Percentiles rank a stretch among this genome's conserved stretches.
phyloP scores from a whole-genome alignment of 2,329 filamentous ascomycete genomes.

The Phyllachora maydis region DNA sequence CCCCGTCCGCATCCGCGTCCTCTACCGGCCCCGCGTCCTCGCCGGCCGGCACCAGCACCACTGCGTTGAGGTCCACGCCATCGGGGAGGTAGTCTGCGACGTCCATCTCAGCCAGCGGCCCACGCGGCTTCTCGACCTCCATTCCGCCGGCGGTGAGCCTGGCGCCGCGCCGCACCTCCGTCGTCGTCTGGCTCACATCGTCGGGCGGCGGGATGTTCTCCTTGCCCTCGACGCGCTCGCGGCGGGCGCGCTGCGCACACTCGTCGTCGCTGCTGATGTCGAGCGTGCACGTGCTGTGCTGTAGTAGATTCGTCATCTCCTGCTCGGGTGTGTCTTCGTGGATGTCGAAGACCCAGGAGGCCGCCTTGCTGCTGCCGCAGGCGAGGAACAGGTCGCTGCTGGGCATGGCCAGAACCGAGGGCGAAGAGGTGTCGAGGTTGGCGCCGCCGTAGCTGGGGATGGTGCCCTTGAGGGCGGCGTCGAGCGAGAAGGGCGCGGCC shows the following conservation, averaged over 20 bases:
- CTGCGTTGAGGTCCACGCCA: constrained; percentile 40
- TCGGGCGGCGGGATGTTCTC: constrained; percentile 73
- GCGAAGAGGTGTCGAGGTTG: constrained; percentile 5
- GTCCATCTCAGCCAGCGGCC: constrained; percentile 46
- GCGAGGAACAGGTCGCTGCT: constrained; percentile 17
- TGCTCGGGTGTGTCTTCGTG: constrained; percentile 83
- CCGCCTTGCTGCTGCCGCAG: constrained; percentile 34
- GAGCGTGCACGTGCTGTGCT: constrained; percentile 70
- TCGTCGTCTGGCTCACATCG: constrained; percentile 37
- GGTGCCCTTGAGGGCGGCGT: constrained; percentile 63
- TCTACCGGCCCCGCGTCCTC: constrained; percentile 16
- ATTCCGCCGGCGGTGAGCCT: constrained; percentile 23
- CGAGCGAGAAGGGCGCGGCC: constrained; percentile 57
- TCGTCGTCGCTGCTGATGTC: constrained; percentile 86
- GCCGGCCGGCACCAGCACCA: constrained; percentile 41
- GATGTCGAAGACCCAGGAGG: constrained; percentile 81
- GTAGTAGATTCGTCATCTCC: constrained; percentile 78
- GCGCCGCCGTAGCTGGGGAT: constrained; percentile 35
- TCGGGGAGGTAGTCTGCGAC: constrained; percentile 46
- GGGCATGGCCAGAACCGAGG: constrained; percentile 10
- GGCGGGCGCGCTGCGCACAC: constrained; percentile 28
- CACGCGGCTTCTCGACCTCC: constrained; percentile 41
- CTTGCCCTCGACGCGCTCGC: constrained; percentile 45
- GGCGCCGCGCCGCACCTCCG: constrained; percentile 12
- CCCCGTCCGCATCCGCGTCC: constrained; percentile 1